Conservation (phyloP, 2,329 filamentous ascomycete species). For the Colletotrichum musae region DNA sequence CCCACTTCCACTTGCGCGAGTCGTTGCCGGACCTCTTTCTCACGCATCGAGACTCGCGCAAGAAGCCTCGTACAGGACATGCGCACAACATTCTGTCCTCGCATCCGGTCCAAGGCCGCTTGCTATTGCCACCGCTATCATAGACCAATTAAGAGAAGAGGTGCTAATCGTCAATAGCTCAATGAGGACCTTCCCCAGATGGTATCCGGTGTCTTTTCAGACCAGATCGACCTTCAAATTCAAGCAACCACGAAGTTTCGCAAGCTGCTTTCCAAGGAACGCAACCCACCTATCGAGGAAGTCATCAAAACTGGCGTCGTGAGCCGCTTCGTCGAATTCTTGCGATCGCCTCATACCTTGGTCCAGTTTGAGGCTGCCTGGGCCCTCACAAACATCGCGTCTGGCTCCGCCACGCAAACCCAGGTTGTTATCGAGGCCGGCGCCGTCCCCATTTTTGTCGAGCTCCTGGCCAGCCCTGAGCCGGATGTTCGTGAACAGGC, state of each 20-base stretch:
- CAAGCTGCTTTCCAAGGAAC: constrained; percentile 98
- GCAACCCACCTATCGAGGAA: constrained; percentile 98
- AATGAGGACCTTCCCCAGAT: constrained; percentile 98
- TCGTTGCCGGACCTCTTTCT: constrained; percentile 14
- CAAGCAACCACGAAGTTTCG: constrained; percentile 98
- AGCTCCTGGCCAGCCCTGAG: constrained; percentile 94
- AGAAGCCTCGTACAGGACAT: background rate
- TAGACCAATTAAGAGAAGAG: background rate
- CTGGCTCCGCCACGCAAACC: constrained; percentile 95
- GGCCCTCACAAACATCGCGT: constrained; percentile 99
- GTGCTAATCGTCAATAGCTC: constrained; percentile 71
- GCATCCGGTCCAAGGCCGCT: background rate
- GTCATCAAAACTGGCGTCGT: constrained; percentile 99
- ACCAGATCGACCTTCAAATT: constrained; percentile 98
- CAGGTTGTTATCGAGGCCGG: constrained; percentile 99
- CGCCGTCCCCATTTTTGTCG: constrained; percentile 98
- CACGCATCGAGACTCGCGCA: constrained; percentile 18
- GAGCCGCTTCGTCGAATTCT: constrained; percentile 96
- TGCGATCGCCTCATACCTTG: constrained; percentile 95
- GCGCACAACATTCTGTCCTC: constrained; percentile 5
- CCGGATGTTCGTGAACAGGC: constrained; percentile 98
- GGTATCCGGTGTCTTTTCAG: constrained; percentile 98
- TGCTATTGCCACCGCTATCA: too few relatives aligned
- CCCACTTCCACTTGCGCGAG: constrained; percentile 39
- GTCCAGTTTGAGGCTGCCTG: constrained; percentile 99